Evolutionary conservation across 108 stramenopile genomes (phyloP), one percentile per base, ranked within the genome.

Genomic region (Chaetoceros muelleri): DNA sequence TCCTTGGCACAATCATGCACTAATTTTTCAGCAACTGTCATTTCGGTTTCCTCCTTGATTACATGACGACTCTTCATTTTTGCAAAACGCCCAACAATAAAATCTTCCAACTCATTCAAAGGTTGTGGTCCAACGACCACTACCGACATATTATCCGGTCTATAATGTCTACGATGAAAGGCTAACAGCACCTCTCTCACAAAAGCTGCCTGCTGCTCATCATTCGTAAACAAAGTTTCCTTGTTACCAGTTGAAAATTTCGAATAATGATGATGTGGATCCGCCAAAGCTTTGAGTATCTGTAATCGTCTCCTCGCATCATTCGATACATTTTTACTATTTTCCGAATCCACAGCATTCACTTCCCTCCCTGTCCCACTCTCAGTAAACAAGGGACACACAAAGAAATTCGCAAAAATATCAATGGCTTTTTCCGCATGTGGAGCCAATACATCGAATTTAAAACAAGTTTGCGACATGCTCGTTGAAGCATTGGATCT

Each of bases 181-280:
- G 80, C 73, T 57, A 94, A 69, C 24, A 94, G 71, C 20, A 74
- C 79, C 5, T 66, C 72, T 40, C 92, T 69, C 5, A 88, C 66
- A 45, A 58, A 67, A 53, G 73, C 60, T 20, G 74, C 46, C 67
- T 72, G 57, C 19, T 73, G 70, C 2, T 67, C 53, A 24, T 75
- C 79, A 19, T 73, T 64, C 1, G 76, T 77, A 0, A 78, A 72
- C 20, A 93, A 60, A 2, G 90, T 93, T 47, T 68, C 55, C 25
- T 58, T 31, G 58, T 93, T 88, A 19, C 90, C 90, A 0, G 90
- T 93, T 23, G 76, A 69, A 72, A 93, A 93, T 51, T 93, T 93
- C 19, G 85, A 79, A 60, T 84, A 93, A 26, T 80, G 82, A 51
- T 86, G 84, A 27, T 72, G 19, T 0, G 60, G 53, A 72, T 82